A percentile compares a stretch with the other conserved stretches of the same genome.
phyloP scores from a whole-genome alignment of 73 alveolate species.

The Tetrahymena borealis region DNA sequence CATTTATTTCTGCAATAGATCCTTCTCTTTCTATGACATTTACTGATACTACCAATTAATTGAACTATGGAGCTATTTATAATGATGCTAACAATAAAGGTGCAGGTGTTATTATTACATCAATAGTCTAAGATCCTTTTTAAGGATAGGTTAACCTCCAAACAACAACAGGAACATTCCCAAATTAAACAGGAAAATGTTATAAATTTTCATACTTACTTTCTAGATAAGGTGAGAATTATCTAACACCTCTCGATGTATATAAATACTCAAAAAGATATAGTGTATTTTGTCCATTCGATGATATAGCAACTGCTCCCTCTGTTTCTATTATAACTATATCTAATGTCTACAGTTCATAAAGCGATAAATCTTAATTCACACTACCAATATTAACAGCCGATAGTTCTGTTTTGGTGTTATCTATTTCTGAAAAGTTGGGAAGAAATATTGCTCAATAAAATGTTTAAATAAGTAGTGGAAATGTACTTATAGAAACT shows the following conservation, averaged over 20 bases:
- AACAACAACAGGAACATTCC: neutral
- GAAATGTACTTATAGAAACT: neutral
- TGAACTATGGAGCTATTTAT: neutral
- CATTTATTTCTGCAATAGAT: neutral
- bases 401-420: neutral
- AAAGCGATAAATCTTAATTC: neutral
- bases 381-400: neutral
- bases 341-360: neutral
- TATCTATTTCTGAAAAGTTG: neutral
- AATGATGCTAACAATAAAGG: neutral
- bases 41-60: neutral
- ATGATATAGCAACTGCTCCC: neutral
- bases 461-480: neutral
- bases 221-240: neutral
- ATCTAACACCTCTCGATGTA: neutral
- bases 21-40: neutral
- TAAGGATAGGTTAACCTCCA: neutral
- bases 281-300: neutral
- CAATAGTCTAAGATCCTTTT: neutral
- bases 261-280: neutral
- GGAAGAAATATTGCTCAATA: neutral
- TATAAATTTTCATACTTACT: neutral
- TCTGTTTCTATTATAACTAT: neutral
- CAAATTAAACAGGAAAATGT: neutral
- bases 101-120: neutral